Evolutionary conservation across 139 green algal genomes (phyloP), one percentile per base, ranked within the genome.

Genomic region (Chlorella ohadii): DNA sequence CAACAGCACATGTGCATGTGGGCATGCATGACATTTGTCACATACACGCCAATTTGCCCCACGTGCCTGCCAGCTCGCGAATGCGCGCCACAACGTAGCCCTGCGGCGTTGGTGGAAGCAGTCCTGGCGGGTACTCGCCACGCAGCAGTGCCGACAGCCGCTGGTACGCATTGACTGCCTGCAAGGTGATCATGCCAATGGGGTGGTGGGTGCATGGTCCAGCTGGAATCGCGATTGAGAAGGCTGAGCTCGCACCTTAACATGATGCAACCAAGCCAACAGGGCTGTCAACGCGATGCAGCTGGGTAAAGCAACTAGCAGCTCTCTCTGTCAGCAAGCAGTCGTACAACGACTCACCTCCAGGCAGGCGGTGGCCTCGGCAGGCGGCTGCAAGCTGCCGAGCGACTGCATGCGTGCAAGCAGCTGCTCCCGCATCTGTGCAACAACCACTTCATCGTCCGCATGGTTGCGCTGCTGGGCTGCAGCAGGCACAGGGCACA

Each of bases 41-140:
- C 6, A 51, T 16, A 51, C 44, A 51, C 44, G 44, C 44, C 6
- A 51, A 51, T 51, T 25, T 56, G 1, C 41, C 22, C 6, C 20
- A n/a, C 12, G 1, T 33, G 85, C 86, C 81, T 51, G 91, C 93
- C 57, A 97, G 91, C 51, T 86, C 72, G 31, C 90, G 85, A 9
- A 94, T 66, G 33, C 94, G 88, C 11, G 61, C 39, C 31, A 89
- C 89, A 19, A 97, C 70, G 87, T 97, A 97, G 55, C 85, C 91
- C 7, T 87, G 77, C 0, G 92, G 93, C 12, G 86, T 83, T 23
- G 94, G 88, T 0, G 90, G 92, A 47, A 97, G 91, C 68, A 97
- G 86, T 34, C 90, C 87, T 0, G 80, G 33, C 4, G 94, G 94
- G 19, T 84, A 83, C 57, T 94, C 88, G 28, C 93, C 94, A 11